These are phyloP conservation scores for Exophiala dermatitidis DNA, from an alignment of 2,329 filamentous ascomycete species.

Conservation along the genomic window DNA sequence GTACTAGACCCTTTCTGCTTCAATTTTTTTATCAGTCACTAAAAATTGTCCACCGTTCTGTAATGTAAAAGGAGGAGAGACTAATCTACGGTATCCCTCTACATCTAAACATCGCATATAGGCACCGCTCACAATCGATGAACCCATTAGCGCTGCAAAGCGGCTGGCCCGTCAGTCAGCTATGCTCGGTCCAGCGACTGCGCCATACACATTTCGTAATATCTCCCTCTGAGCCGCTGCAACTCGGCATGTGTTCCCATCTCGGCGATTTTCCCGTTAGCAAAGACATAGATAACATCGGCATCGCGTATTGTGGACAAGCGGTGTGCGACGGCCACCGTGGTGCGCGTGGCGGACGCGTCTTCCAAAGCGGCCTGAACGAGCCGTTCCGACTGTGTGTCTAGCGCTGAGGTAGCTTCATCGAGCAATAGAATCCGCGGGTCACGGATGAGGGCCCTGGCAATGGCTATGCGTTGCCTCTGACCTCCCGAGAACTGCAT, in stretches of 20 bases:
- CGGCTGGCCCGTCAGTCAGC: too few species aligned
- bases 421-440: conserved; percentile 35
- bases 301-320: conserved; percentile 35
- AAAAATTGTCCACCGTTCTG: too few species aligned
- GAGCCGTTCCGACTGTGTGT: conserved; percentile 34
- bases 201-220: conserved; percentile 27
- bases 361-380: conserved; percentile 32
- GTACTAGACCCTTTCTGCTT: too few species aligned
- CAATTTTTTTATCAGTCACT: too few species aligned
- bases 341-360: conserved; percentile 29
- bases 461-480: conserved; percentile 39
- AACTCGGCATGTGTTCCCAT: conserved; percentile 37
- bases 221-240: conserved; percentile 35
- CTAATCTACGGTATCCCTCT: too few species aligned
- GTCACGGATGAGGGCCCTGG: conserved; percentile 37
- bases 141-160: too few species aligned
- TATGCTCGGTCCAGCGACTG: conserved; percentile 25
- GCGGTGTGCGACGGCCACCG: conserved; percentile 35
- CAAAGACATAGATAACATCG: conserved; percentile 37
- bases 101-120: too few species aligned
- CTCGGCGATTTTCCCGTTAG: conserved; percentile 36
- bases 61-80: too few species aligned
- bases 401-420: conserved; percentile 39
- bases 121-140: too few species aligned
- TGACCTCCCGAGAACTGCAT: conserved; percentile 37